phyloP scores from a whole-genome alignment of 2,329 filamentous ascomycete species.

The Colletotrichum coccodes region DNA sequence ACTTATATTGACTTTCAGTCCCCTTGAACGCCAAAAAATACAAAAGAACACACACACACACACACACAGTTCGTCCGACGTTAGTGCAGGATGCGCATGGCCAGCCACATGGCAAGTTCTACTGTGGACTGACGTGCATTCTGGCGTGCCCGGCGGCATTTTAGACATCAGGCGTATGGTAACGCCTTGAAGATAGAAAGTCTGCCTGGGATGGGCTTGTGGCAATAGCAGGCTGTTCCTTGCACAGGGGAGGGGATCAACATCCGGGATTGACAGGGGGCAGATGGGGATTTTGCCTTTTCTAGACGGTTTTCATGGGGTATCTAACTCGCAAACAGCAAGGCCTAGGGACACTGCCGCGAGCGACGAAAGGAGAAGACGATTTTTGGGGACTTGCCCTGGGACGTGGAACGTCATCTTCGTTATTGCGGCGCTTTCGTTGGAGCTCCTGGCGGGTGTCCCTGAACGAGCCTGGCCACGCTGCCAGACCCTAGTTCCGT shows the following conservation, averaged over 20 bases:
- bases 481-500: neutral
- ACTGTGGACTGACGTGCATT: too few relatives aligned
- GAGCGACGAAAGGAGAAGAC: neutral
- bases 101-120: neutral
- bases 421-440: neutral
- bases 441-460: neutral
- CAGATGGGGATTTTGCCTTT: neutral
- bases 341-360: neutral
- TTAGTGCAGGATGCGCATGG: neutral
- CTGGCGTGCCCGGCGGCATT: neutral
- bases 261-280: neutral
- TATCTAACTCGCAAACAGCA: neutral
- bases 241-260: neutral
- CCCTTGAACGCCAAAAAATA: neutral
- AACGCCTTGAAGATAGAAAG: neutral
- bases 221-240: slow-evolving; percentile 3
- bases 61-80: neutral
- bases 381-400: too few relatives aligned
- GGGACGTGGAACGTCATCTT: too few relatives aligned
- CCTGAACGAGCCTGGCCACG: neutral
- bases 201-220: neutral
- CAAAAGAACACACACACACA: too few relatives aligned
- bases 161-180: neutral
- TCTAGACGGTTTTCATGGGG: neutral
- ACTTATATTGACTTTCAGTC: too few relatives aligned